Base-by-base conservation (phyloP, 495 filamentous ascomycete species). In the Neurospora sp. region DNA sequence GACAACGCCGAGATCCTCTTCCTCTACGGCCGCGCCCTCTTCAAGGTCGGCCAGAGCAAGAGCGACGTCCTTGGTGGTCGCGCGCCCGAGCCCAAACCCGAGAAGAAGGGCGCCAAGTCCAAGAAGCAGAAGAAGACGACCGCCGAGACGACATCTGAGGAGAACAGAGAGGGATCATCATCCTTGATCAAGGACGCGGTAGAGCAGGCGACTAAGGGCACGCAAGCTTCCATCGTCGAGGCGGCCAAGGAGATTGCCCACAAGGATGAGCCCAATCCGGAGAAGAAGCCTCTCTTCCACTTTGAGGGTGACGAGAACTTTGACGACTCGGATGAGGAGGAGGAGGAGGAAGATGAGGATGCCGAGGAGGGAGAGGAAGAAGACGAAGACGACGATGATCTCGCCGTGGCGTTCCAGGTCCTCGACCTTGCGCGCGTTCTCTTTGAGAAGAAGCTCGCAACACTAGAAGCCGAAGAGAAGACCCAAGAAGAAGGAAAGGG, bases 281-380 rank as follows among this genome's bases (percentile, higher is more conserved):
- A 78, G 74, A 88, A 85, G 74, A 95, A 94, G 80, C 88, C 93
- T 1, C 88, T 92, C 70, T 98, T 99, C 80, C 92, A 96, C 75
- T 97, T 98, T 77, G 92, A 90, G 1, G 96, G 96, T 60, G 96
- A 98, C 76, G 95, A 97, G 81, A 94, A 96, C 78, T 97, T 92
- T 82, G 93, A 93, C 42, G 91, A 93, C 69, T 91, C 90, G 1
- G 93, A 94, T 38, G 92, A 90, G 39, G 86, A 87, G 42, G 84
- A 87, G 42, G 84, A 83, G 27, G 93, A 94, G 31, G 92, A 90
- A 35, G 86, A 86, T 39, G 84, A 83, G 20, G 83, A 75, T 35
- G 80, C 73, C 39, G 79, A 78, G 39, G 86, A 84, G 12, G 84
- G 78, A 3, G 87, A 86, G 11, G 86, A 83, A 11, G 90, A 89